Percentiles rank a stretch among this genome's conserved stretches.
These are phyloP conservation scores for Flaveria sonorensis DNA, from an alignment of 129 eudicot species.

Conservation along the genomic window DNA sequence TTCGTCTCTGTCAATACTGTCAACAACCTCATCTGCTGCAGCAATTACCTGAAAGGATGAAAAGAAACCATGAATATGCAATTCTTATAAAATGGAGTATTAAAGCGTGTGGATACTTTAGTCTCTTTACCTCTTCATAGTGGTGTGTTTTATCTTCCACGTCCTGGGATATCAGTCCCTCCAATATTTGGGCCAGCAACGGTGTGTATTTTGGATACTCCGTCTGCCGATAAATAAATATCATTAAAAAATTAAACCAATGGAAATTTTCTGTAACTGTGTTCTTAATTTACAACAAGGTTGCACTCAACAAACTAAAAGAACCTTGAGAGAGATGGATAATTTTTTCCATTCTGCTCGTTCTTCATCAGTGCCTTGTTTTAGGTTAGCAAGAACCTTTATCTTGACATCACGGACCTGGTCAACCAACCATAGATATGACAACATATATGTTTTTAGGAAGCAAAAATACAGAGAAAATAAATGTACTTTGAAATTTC, in stretches of 20 bases:
- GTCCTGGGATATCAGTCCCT: slow-evolving; percentile 65
- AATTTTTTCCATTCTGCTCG: slow-evolving; percentile 72
- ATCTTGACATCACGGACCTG: slow-evolving; percentile 94
- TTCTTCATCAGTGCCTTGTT: slow-evolving; percentile 73
- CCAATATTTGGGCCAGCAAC: slow-evolving; percentile 84
- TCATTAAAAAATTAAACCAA: slow-evolving; percentile 2
- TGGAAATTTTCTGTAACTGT: neutral
- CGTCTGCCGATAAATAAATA: slow-evolving; percentile 51
- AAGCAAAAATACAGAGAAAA: slow-evolving; percentile 11
- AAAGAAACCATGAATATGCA: neutral
- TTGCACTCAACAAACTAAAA: neutral
- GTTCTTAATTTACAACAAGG: neutral
- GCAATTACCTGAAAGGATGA: slow-evolving; percentile 48
- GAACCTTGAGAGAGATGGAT: slow-evolving; percentile 75
- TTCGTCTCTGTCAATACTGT: slow-evolving; percentile 81
- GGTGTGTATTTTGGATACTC: slow-evolving; percentile 93
- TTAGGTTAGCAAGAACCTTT: slow-evolving; percentile 73
- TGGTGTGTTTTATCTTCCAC: slow-evolving; percentile 63
- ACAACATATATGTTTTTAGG: neutral
- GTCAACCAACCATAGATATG: slow-evolving; percentile 26
- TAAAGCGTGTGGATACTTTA: neutral
- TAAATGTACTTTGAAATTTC: neutral
- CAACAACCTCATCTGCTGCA: slow-evolving; percentile 81
- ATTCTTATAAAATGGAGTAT: neutral
- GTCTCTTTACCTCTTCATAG: slow-evolving; percentile 67